A percentile compares a stretch with the other conserved stretches of the same genome.
Evolutionary conservation across 306 rosid species (phyloP).

Genomic region (Begonia loranthoides): DNA sequence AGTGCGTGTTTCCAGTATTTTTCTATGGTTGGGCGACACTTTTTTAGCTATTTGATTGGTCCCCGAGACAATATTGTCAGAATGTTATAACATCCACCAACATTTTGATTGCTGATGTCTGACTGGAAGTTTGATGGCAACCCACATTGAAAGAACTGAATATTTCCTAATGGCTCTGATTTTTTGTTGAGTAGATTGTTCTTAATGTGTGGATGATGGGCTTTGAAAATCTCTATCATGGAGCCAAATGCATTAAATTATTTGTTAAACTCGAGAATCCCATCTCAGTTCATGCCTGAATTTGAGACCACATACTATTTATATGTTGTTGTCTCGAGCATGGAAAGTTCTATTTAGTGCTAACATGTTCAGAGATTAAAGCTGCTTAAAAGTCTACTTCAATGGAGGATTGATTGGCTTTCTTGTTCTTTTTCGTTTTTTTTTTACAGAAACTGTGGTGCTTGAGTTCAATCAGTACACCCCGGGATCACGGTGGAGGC

Average conservation of each 20-base stretch:
- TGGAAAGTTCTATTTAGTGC: too few species aligned
- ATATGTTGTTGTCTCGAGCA: too few species aligned
- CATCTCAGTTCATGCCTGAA: too few species aligned
- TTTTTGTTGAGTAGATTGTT: conserved; percentile 17
- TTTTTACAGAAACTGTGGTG: conserved; percentile 55
- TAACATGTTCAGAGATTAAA: too few species aligned
- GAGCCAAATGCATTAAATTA: too few species aligned
- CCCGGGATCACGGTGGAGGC: conserved; percentile 74
- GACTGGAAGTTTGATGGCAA: conserved; percentile 48
- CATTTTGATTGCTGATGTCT: conserved; percentile 62
- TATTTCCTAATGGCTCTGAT: conserved; percentile 13
- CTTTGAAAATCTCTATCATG: too few species aligned
- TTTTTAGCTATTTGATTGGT: conserved; percentile 38
- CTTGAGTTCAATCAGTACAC: conserved; percentile 89
- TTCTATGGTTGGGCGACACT: conserved; percentile 44
- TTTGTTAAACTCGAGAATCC: too few species aligned
- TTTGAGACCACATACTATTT: too few species aligned
- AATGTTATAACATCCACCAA: conserved; percentile 56
- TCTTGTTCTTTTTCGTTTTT: too few species aligned
- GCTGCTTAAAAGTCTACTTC: too few species aligned
- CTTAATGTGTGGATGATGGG: conserved; percentile 6
- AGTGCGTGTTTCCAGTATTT: conserved; percentile 2
- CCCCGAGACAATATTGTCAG: conserved; percentile 57
- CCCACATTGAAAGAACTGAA: conserved; percentile 19
- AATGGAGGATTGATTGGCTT: too few species aligned